phyloP scores from a whole-genome alignment of 352 stramenopile species.

The Globisporangium cylindrosporum region DNA sequence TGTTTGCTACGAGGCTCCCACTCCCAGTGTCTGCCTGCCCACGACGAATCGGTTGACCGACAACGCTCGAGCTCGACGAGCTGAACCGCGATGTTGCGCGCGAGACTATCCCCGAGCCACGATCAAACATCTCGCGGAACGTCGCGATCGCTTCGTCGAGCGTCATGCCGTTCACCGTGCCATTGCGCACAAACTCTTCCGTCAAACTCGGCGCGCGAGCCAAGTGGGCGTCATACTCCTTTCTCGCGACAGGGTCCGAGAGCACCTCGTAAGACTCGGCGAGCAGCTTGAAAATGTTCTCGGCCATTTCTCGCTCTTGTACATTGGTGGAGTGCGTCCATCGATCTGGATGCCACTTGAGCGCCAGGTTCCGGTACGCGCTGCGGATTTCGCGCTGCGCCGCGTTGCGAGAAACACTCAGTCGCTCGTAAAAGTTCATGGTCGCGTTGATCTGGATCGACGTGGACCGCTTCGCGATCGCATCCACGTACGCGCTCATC shows the following conservation, averaged over 20 bases:
- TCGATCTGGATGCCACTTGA: constrained; percentile 88
- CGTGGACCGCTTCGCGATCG: constrained; percentile 64
- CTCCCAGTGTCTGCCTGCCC: constrained; percentile 25
- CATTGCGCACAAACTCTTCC: constrained; percentile 75
- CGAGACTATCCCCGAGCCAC: constrained; percentile 47
- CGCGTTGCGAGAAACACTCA: constrained; percentile 68
- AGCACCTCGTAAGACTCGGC: constrained; percentile 84
- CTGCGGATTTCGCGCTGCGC: constrained; percentile 61
- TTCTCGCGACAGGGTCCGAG: constrained; percentile 54
- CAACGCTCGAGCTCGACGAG: constrained; percentile 65
- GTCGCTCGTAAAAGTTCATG: constrained; percentile 85
- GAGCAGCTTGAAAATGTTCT: constrained; percentile 81
- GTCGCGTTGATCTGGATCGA: constrained; percentile 78
- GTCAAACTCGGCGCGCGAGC: constrained; percentile 42
- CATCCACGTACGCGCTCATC: constrained; percentile 79
- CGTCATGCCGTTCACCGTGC: constrained; percentile 80
- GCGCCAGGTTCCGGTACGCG: constrained; percentile 68
- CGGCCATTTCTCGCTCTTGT: constrained; percentile 62
- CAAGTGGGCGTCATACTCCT: constrained; percentile 65
- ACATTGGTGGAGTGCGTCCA: constrained; percentile 43
- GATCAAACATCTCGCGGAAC: constrained; percentile 76
- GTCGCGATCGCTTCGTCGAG: constrained; percentile 81
- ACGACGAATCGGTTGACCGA: constrained; percentile 51
- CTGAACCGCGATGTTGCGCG: constrained; percentile 65
- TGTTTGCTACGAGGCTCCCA: constrained; percentile 54